These are phyloP conservation scores for Elaphomyces granulatus DNA, from an alignment of 495 filamentous ascomycete genomes.

Conservation along the genomic window DNA sequence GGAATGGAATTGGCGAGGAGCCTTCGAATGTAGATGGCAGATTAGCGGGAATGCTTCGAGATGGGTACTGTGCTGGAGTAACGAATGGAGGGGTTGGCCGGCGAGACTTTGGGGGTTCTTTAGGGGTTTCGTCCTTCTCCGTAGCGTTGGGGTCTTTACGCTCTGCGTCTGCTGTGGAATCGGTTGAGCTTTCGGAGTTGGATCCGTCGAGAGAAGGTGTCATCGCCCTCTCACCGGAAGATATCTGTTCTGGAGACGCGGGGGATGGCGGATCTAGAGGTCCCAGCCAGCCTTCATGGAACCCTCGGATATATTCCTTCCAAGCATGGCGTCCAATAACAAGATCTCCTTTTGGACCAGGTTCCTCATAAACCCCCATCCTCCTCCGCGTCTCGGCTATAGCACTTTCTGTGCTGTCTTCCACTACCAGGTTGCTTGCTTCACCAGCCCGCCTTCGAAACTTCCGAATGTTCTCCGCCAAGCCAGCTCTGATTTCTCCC, in stretches of 20 bases:
- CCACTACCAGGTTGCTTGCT: slow-evolving; percentile 25
- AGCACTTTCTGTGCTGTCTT: slow-evolving; percentile 34
- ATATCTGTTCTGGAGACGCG: slow-evolving; percentile 12
- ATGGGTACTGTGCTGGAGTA: slow-evolving; percentile 49
- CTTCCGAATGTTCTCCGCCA: slow-evolving; percentile 70
- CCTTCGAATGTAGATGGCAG: slow-evolving; percentile 50
- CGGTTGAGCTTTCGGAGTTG: slow-evolving; percentile 8
- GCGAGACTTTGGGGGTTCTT: slow-evolving; percentile 39
- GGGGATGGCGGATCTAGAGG: slow-evolving; percentile 46
- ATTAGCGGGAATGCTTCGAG: slow-evolving; percentile 40
- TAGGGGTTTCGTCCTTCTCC: slow-evolving; percentile 29
- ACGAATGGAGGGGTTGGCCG: slow-evolving; percentile 46
- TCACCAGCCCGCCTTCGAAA: slow-evolving; percentile 42
- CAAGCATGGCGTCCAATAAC: slow-evolving; percentile 86
- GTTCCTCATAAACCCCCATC: slow-evolving; percentile 51
- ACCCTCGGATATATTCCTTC: slow-evolving; percentile 90
- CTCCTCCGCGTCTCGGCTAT: slow-evolving; percentile 40
- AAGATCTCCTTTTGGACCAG: slow-evolving; percentile 65
- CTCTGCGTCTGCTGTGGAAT: slow-evolving; percentile 6
- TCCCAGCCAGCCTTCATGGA: slow-evolving; percentile 95
- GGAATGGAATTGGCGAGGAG: slow-evolving; percentile 58
- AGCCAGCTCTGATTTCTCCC: slow-evolving; percentile 68
- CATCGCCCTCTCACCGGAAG: slow-evolving; percentile 12
- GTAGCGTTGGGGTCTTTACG: slow-evolving; percentile 8
- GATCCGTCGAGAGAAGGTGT: slow-evolving; percentile 21